These are phyloP conservation scores for Cubamyces lactineus DNA, from an alignment of 768 basidiomycete genomes.

Conservation along the genomic window DNA sequence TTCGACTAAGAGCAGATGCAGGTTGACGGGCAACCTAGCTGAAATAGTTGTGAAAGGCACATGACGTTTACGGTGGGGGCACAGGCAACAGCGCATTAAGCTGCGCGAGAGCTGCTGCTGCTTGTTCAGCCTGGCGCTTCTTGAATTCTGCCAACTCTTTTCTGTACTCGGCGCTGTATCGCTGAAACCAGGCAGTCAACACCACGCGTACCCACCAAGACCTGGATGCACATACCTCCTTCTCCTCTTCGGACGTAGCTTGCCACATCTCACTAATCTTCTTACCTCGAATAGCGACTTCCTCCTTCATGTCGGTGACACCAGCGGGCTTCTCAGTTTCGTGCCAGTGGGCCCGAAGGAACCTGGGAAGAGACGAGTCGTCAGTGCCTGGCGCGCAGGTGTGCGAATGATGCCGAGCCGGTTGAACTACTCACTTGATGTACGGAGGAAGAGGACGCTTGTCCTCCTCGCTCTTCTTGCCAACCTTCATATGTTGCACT, in stretches of 20 bases:
- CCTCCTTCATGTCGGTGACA: neutral
- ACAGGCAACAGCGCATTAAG: neutral
- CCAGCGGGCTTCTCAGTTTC: neutral
- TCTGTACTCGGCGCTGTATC: neutral
- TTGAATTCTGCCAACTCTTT: neutral
- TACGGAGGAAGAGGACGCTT: neutral
- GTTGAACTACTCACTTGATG: neutral
- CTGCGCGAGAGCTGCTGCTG: too few relatives aligned
- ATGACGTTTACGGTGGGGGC: too few relatives aligned
- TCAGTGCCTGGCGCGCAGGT: neutral
- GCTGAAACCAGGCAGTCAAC: neutral
- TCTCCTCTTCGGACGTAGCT: constrained; percentile 5
- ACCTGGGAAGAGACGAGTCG: neutral
- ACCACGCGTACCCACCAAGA: neutral
- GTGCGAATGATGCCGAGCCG: too few relatives aligned
- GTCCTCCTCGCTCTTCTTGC: neutral
- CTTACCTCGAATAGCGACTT: neutral
- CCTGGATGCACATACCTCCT: constrained; percentile 4
- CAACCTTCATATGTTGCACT: neutral
- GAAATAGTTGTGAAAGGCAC: neutral
- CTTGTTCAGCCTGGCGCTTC: neutral
- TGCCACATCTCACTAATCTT: constrained; percentile 3
- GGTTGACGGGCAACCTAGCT: neutral
- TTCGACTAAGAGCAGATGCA: neutral
- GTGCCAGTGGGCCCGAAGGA: neutral